Conservation (phyloP, 2,329 filamentous ascomycete genomes). For the Diaporthe capsici region DNA sequence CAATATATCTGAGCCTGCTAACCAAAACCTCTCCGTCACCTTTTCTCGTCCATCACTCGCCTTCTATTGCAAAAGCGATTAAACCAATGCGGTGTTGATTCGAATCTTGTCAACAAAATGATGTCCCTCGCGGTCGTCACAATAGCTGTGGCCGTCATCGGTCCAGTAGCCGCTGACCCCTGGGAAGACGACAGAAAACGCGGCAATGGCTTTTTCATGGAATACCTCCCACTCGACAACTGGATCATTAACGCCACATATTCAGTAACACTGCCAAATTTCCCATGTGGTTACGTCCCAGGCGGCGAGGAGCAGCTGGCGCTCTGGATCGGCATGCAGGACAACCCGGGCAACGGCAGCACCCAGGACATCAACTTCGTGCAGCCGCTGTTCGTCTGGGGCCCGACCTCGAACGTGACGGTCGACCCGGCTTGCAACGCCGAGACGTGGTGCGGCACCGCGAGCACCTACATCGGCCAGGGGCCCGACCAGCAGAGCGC, state of each 20-base stretch:
- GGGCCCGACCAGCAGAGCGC: conserved; percentile 1
- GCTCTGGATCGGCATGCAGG: conserved; percentile 4
- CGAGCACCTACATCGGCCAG: conserved; percentile 6
- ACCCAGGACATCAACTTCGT: conserved; percentile 7
- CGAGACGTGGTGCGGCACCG: background rate
- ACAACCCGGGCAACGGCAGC: conserved; percentile 6
- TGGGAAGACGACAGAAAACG: conserved; percentile 3
- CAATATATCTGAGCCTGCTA: background rate
- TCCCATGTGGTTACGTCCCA: background rate
- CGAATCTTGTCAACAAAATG: background rate
- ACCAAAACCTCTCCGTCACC: too few relatives aligned
- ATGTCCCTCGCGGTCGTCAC: background rate
- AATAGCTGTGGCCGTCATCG: background rate
- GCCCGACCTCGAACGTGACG: background rate
- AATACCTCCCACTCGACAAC: background rate
- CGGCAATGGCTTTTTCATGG: conserved; percentile 9
- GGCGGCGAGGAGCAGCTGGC: conserved; percentile 7
- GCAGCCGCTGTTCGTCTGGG: background rate
- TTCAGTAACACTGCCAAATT: background rate
- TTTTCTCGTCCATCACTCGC: background rate
- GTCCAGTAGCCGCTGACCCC: background rate
- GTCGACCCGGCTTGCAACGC: background rate
- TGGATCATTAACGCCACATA: background rate
- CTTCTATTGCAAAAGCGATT: background rate
- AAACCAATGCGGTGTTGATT: background rate